Base-by-base conservation (phyloP, 108 stramenopile species). In the Nannochloropsis granulata region DNA sequence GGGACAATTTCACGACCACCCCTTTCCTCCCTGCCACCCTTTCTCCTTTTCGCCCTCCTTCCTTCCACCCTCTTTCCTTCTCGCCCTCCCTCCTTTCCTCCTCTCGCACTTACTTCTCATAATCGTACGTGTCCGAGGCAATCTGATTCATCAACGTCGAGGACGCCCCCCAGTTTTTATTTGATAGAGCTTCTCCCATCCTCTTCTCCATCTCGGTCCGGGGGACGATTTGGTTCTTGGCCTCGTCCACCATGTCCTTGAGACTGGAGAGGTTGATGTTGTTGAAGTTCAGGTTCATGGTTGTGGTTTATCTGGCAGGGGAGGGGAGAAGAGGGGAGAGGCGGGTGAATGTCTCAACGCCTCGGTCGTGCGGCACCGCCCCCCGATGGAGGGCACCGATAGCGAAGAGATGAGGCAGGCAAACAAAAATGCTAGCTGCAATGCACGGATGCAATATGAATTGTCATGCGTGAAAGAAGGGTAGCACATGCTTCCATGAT, bases 161-260 rank as follows among this genome's bases (percentile, higher is more conserved):
- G 23, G 96, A 96, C 16, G 97, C 92, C 8, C 98, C 98, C 96
- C 96, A 98, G 88, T 98, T 98, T 89, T 98, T 97, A 90, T 97
- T 96, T 21, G 96, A 96, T 44, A 98, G 91, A 12, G 95, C 96
- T 85, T 97, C 98, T 92, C 96, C 96, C 44, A 98, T 95, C 25
- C 94, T 92, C 56, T 93, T 93, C 89, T 98, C 98, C 26, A 94
- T 94, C 43, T 97, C 97, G 23, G 92, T 94, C 84, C 94, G 95
- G 46, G 96, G 95, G 83, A 94, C 95, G 19, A 90, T 93, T 84
- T 94, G 94, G 84, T 97, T 97, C 90, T 95, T 92, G 44, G 94
- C 94, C 83, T 78, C 85, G 80, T 84, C 87, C 5, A 81, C 81
- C 43, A 86, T 83, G 1, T 84, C 80, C 43, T 84, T 88, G 82